Evolutionary conservation across 352 stramenopile genomes (phyloP), one percentile per base, ranked within the genome.

Genomic region (Pythium sukuiense): DNA sequence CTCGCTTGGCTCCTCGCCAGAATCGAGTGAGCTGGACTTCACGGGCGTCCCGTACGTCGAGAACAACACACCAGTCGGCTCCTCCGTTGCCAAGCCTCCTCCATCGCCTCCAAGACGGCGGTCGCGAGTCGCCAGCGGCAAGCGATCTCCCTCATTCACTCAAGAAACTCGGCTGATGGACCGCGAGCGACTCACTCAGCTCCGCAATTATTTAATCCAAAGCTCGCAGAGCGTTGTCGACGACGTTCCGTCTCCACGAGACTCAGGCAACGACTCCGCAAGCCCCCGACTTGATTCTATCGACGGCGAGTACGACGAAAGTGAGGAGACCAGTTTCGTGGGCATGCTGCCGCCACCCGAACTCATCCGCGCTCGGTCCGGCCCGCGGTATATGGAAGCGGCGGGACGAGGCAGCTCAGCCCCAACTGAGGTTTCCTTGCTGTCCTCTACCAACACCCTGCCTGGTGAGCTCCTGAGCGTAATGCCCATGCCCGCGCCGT

Each of bases 121-220:
- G 16, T 63, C 55, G 8, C 13, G 12, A 35, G 20, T 49, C 33
- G 33, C 24, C 55, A 35, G 29, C 37, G 55, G 9, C 18, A 13
- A 24, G 53, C 41, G 35, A 61, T 49, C 55, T 4, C 41, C 55
- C 12, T 49, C 55, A 35, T 20, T 45, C 16, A 48, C 18, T 6
- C 45, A 16, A 13, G 16, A 39, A 13, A 62, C n/a, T 27, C 57
- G 46, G 8, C 13, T 54, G 33, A 65, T 72, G 46, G 55, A 59
- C 29, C 55, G 67, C 1, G 18, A 65, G 11, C 55, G 67, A 13
- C 57, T 72, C 16, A 43, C 67, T 24, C 48, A 57, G 12, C 45
- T 72, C 32, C 66, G 66, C 6, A 56, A 72, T 6, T 62, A 61
- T 33, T 27, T 72, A 16, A 24, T 65, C 24, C 64, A 55, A 20